phyloP scores from a whole-genome alignment of 1,284 basidiomycete species.

The Cryptococcus sp. region DNA sequence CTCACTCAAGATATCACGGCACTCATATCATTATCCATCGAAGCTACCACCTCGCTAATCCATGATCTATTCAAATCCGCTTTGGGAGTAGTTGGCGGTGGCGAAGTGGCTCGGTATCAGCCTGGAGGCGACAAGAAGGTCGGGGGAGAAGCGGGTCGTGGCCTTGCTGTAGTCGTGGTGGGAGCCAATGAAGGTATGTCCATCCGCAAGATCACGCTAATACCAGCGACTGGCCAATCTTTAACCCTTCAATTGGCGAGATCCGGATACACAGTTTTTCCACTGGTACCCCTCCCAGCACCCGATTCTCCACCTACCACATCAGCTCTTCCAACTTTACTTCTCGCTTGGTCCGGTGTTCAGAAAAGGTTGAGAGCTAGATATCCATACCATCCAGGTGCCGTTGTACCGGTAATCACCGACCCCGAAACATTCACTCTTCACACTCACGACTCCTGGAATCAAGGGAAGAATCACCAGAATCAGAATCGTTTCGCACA shows the following conservation, averaged over 20 bases:
- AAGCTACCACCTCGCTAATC: constrained; percentile 27
- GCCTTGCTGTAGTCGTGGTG: constrained; percentile 35
- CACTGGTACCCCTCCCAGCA: constrained; percentile 32
- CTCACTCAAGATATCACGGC: constrained; percentile 39
- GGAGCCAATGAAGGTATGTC: constrained; percentile 36
- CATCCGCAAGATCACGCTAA: constrained; percentile 3
- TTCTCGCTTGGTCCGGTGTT: constrained; percentile 35
- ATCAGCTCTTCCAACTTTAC: constrained; percentile 28
- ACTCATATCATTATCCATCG: constrained; percentile 34
- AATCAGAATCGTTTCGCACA: constrained; percentile 27
- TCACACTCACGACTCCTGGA: neutral
- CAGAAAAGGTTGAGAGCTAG: constrained; percentile 33
- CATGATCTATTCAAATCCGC: constrained; percentile 25
- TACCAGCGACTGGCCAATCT: constrained; percentile 33
- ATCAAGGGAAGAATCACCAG: neutral
- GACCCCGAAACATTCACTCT: constrained; percentile 26
- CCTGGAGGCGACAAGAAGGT: neutral
- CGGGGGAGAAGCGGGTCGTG: constrained; percentile 14
- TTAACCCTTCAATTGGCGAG: constrained; percentile 39
- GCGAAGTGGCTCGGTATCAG: constrained; percentile 10
- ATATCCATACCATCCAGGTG: constrained; percentile 31
- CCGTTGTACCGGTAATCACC: constrained; percentile 38
- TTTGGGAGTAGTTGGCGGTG: constrained; percentile 23
- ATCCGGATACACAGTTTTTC: constrained; percentile 43
- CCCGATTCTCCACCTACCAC: constrained; percentile 23